phyloP scores from a whole-genome alignment of 768 basidiomycete genomes.

The Thelephora aurantiotincta region DNA sequence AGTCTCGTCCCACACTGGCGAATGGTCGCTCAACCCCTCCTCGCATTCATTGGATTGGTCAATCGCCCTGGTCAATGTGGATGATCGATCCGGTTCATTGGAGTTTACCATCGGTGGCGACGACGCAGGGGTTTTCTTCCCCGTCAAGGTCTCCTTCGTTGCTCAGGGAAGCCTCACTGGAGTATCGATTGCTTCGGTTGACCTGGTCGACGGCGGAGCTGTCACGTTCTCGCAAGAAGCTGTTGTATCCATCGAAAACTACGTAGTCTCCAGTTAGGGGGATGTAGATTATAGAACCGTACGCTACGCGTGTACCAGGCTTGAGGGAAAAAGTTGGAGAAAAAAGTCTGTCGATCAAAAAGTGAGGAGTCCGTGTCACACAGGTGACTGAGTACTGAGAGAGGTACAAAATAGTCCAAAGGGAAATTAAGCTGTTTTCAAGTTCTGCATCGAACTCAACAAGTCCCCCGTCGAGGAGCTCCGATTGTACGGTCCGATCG shows the following conservation, averaged over 20 bases:
- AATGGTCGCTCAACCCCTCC: slow-evolving; percentile 72
- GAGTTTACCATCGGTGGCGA: slow-evolving; percentile 85
- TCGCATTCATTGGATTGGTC: slow-evolving; percentile 81
- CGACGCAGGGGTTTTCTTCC: slow-evolving; percentile 81
- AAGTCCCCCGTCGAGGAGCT: not conserved
- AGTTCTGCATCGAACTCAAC: not conserved
- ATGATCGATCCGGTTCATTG: slow-evolving; percentile 67
- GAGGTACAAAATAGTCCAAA: not conserved
- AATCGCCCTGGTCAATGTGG: slow-evolving; percentile 48
- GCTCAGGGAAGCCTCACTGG: slow-evolving; percentile 74
- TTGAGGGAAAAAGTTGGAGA: not conserved
- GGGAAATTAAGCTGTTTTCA: not conserved
- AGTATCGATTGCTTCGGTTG: slow-evolving; percentile 46
- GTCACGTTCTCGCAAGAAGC: slow-evolving; percentile 40
- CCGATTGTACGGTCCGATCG: no score
- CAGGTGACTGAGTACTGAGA: not conserved
- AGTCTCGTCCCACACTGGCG: slow-evolving; percentile 59
- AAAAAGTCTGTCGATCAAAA: no score
- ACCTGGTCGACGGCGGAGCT: slow-evolving; percentile 33
- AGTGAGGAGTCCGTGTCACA: not conserved
- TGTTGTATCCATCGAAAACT: slow-evolving; percentile 33
- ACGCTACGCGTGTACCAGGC: not conserved
- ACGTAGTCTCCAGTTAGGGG: slow-evolving; percentile 21
- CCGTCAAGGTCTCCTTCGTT: slow-evolving; percentile 72
- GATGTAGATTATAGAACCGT: not conserved